Base-by-base conservation (phyloP, 2,329 filamentous ascomycete species). In the Fonsecaea nubica region DNA sequence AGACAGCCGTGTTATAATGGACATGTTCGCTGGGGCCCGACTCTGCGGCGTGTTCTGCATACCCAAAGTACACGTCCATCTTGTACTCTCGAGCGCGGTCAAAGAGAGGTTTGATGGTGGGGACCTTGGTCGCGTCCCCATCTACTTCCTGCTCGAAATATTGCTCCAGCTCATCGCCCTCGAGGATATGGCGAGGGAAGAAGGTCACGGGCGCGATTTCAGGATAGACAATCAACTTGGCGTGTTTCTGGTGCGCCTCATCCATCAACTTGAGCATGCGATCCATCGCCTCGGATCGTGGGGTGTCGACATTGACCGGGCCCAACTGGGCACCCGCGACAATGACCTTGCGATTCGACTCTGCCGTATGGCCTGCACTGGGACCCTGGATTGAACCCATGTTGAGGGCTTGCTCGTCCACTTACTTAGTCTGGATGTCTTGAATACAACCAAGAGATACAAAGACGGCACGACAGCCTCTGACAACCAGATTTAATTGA, bases 251-350 rank as follows among this genome's bases (percentile, higher is more conserved):
- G 0, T 80, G 77, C 12, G 84, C 84, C 52, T 79, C 73, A 18
- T 80, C 75, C 30, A 87, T 80, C 33, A 86, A 80, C 21, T 75
- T 75, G 67, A 85, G 75, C 76, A 87, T 83, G 12, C 85, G 81
- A 2, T 75, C 63, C n/a, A 86, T 73, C 5, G 80, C 81, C 48
- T 82, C 77, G 50, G 72, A 69, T 33, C 82, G 80, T 4, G 76
- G 72, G n/a, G 81, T 79, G 33, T 75, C 75, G 38, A 77, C 76
- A 71, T 84, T 75, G 57, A 83, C 79, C 0, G 81, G 77, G 65
- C 84, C 84, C 73, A 87, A 77, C 74, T 86, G 85, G 68, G 84
- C 85, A 0, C 84, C 85, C 2, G 84, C 84, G n/a, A 86, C 78
- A 61, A 76, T 80, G 65, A 84, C 72, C 45, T 73, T 78, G 62